Evolutionary conservation across 305 asterid species (phyloP), one percentile per base, ranked within the genome.

Genomic region (Euphrasia arctica): DNA sequence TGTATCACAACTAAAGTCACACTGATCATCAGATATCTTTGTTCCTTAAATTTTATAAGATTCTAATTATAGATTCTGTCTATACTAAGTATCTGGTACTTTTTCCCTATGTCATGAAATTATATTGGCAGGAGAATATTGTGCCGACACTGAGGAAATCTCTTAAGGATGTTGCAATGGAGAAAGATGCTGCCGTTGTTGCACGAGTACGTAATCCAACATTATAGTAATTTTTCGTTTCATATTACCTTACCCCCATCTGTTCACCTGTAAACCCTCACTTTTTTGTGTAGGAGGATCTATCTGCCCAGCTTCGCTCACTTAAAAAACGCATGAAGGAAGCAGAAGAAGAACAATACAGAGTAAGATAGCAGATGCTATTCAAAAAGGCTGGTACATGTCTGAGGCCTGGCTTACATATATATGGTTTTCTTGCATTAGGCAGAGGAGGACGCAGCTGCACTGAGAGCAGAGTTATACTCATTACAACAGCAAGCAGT

Each of bases 111-210:
- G 43, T 18, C 60, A 32, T 57, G 5, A 31, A 18, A 10, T 54
- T 9, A 25, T 62, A 13, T 63, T 69, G 80, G 71, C 95, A 93
- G 99, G 99, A 93, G 70, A 88, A 65, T 74, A 83, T 89, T 39
- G 84, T 93, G 42, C 97, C 99, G 27, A 84, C 92, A 29, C 77
- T 93, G 67, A 79, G 99, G 65, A 93, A 83, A 82, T 90, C 97
- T 71, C 88, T 93, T 66, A 88, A 74, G 86, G 99, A 93, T 76
- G 93, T 93, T 69, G 99, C 97, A 4, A 90, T 90, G 94, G 99
- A 93, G 83, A 93, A 93, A 64, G 99, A 93, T 86, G 99, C 99
- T 54, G 99, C 99, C 69, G 96, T 93, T 74, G 96, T 93, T 83
- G 86, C 96, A 63, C 83, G 95, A 83, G 99, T 90, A 77, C 29